Base-by-base conservation (phyloP, 129 eudicot species). In the Dittrichia graveolens region DNA sequence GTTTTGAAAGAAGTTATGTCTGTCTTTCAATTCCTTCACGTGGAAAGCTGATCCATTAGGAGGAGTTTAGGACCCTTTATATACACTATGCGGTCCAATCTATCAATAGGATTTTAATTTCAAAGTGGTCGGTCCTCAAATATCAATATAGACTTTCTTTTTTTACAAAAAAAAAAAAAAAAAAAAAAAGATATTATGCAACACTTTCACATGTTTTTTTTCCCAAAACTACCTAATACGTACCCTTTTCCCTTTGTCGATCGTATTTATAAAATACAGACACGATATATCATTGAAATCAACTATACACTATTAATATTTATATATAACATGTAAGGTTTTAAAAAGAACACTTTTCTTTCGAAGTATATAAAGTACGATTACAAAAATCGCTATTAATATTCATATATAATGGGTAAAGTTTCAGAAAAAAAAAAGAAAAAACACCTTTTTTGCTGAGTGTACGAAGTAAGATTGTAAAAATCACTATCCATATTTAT, bases 121-220 rank as follows among this genome's bases (percentile, higher is more conserved):
- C 77, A 63, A 78, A 53, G 72, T 78, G 77, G 82, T 78, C 76
- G 77, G 82, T 78, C 76, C 82, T 61, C 40, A 53, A 61, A 41
- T 2, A 46, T 69, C 50, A 61, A 78, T 59, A 61, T 61, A 31
- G 72, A 42, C 59, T n/a, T n/a, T n/a, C n/a, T n/a, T n/a, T n/a
- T n/a, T n/a, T n/a, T n/a, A n/a, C n/a, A n/a, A n/a, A n/a, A n/a
- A n/a, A n/a, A n/a, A n/a, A n/a, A n/a, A n/a, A n/a, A n/a, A n/a
- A n/a, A n/a, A n/a, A n/a, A n/a, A n/a, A n/a, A 43, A 61, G 61
- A 61, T 61, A 78, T 50, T 78, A 69, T 61, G 59, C 72, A 50
- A 78, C 57, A 78, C 55, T 70, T 61, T 78, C 72, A 63, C 72
- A 62, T 70, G 77, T 37, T 47, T 18, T 24, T 15, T n/a, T 45